phyloP scores from a whole-genome alignment of 352 stramenopile genomes.

The Phytophthora sansomeana region DNA sequence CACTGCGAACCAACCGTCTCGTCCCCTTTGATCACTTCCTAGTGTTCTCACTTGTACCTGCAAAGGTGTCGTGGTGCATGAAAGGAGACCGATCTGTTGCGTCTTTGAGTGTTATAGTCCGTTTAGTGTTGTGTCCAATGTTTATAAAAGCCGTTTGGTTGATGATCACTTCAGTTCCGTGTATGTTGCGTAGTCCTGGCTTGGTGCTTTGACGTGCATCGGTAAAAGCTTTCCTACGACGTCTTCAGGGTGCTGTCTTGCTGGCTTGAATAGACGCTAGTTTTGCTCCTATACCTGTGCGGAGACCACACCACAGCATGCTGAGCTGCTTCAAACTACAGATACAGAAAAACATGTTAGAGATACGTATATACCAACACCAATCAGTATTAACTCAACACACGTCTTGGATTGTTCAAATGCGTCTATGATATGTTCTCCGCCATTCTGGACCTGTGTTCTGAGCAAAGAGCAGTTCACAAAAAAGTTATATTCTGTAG shows the following conservation, averaged over 20 bases:
- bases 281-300: conserved; percentile 34
- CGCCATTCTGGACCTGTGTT: conserved; percentile 25
- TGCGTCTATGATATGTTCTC: conserved; percentile 32
- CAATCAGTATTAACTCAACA: conserved; percentile 7
- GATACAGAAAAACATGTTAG: neutral
- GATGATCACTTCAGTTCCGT: conserved; percentile 14
- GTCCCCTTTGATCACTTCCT: conserved; percentile 10
- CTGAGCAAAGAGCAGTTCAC: too few species aligned
- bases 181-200: neutral
- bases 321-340: conserved; percentile 41
- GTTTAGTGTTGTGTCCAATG: conserved; percentile 30
- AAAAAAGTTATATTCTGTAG: neutral
- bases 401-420: conserved; percentile 43
- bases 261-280: conserved; percentile 23
- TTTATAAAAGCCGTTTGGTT: conserved; percentile 33
- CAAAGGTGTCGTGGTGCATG: neutral
- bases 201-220: neutral
- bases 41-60: neutral
- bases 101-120: conserved; percentile 34
- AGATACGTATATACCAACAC: neutral
- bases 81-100: conserved; percentile 1
- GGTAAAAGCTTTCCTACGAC: neutral
- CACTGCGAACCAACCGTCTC: neutral
- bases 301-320: conserved; percentile 45
- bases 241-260: conserved; percentile 12